Base-by-base conservation (phyloP, 495 filamentous ascomycete species). In the Jackrogersella minutella region DNA sequence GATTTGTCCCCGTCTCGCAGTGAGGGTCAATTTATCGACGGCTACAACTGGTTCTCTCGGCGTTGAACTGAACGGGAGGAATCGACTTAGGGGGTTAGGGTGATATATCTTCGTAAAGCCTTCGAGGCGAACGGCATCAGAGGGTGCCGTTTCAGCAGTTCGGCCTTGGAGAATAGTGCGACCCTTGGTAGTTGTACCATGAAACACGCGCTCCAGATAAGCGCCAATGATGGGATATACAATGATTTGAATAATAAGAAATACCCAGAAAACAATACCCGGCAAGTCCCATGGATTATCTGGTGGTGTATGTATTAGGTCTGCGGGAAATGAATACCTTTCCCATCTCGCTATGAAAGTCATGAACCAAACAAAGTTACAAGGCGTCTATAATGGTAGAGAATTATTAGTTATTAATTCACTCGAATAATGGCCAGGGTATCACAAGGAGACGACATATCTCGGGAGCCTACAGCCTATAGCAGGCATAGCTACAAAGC, bases 361-460 rank as follows among this genome's bases (percentile, higher is more conserved):
- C 36, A 88, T 85, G 73, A 90, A 90, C 76, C 86, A 91, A 13
- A 90, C 86, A 67, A 90, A 92, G 62, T 88, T 93, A 80, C 88
- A 90, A 6, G 91, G 89, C 10, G 90, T 81, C 66, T 69, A 57
- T 40, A 39, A 26, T 31, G 43, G 13, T 19, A 14, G 19, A 0
- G 3, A 22, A 37, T 58, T 22, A 58, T 53, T 43, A 46, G 37
- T 39, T 5, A 39, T n/a, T 49, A 30, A n/a, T 39, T 58, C 5
- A 8, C 11, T 6, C 11, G n/a, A 21, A 26, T n/a, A 46, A n/a
- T 5, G 41, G 19, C 13, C 11, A 40, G 41, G 8, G 14, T 24
- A 34, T 2, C 2, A 36, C 21, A 21, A 17, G 30, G 24, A 21
- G 2, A 52, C 41, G 46, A 24, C 5, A 31, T n/a, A 26, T 49